phyloP scores from a whole-genome alignment of 2,329 filamentous ascomycete genomes.

The Penicillium sp. region DNA sequence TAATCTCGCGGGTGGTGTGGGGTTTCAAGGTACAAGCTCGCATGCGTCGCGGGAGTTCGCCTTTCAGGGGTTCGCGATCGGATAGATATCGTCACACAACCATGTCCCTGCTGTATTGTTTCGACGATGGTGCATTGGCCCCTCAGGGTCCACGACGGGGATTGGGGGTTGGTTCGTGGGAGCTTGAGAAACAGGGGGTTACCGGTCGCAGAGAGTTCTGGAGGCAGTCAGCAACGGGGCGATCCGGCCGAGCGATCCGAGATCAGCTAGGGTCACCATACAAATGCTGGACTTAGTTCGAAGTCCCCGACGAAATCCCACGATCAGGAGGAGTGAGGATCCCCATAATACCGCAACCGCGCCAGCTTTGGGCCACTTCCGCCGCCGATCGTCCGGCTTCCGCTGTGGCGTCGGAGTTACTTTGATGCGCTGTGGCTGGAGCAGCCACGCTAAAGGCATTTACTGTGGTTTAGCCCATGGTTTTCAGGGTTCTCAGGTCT shows the following conservation, averaged over 20 bases:
- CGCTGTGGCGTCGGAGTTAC: slow-evolving; percentile 29
- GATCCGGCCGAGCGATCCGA: slow-evolving; percentile 1
- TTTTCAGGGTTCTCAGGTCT: background rate
- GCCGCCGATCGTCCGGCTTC: slow-evolving; percentile 30
- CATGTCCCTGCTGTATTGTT: slow-evolving; percentile 26
- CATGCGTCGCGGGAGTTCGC: slow-evolving; percentile 25
- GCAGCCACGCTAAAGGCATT: background rate
- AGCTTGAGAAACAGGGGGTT: slow-evolving; percentile 21
- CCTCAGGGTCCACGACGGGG: slow-evolving; percentile 6
- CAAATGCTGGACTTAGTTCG: background rate
- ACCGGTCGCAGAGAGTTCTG: slow-evolving; percentile 8
- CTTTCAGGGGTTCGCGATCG: slow-evolving; percentile 24
- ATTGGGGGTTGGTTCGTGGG: slow-evolving; percentile 4
- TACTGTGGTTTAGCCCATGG: background rate
- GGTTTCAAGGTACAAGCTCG: slow-evolving; percentile 19
- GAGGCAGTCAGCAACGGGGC: slow-evolving; percentile 14
- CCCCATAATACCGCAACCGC: slow-evolving; percentile 13
- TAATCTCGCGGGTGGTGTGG: slow-evolving; percentile 6
- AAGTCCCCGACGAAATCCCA: background rate
- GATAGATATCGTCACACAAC: slow-evolving; percentile 27
- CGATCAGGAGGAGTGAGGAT: slow-evolving; percentile 7
- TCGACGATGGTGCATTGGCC: slow-evolving; percentile 25
- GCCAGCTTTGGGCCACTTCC: slow-evolving; percentile 29
- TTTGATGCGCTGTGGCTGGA: slow-evolving; percentile 35
- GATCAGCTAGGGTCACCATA: background rate